Conservation (phyloP, 257 asterid genomes). For the Solanum chmielewskii region DNA sequence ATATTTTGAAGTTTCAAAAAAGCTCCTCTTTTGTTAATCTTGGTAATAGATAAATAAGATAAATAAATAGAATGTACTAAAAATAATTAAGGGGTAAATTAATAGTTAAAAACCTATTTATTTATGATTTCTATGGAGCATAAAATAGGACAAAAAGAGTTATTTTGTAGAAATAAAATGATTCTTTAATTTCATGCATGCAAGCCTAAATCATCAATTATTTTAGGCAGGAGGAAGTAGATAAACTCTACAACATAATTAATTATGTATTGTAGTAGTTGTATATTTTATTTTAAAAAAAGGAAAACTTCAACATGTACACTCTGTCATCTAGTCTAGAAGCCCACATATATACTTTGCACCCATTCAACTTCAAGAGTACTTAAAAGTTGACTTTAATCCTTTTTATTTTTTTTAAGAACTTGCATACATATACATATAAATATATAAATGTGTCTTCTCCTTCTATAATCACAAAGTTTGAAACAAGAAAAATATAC, state of each 20-base stretch:
- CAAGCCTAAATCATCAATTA: neutral
- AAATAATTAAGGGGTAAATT: neutral
- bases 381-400: neutral
- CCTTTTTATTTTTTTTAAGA: too few species aligned
- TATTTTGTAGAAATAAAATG: neutral
- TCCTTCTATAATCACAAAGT: neutral
- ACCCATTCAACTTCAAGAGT: neutral
- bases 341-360: neutral
- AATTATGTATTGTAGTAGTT: neutral
- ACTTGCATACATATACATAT: neutral
- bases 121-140: neutral
- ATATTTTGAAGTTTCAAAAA: neutral
- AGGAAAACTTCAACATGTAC: neutral
- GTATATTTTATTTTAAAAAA: neutral
- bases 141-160: neutral
- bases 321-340: neutral
- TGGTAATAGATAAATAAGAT: neutral
- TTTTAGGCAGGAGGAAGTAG: neutral
- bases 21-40: too few species aligned
- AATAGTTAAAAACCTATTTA: neutral
- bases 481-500: neutral
- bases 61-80: neutral
- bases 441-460: neutral
- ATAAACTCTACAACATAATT: neutral
- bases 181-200: neutral